Evolutionary conservation across 306 rosid genomes (phyloP).

Genomic region (Acacia crassicarpa): DNA sequence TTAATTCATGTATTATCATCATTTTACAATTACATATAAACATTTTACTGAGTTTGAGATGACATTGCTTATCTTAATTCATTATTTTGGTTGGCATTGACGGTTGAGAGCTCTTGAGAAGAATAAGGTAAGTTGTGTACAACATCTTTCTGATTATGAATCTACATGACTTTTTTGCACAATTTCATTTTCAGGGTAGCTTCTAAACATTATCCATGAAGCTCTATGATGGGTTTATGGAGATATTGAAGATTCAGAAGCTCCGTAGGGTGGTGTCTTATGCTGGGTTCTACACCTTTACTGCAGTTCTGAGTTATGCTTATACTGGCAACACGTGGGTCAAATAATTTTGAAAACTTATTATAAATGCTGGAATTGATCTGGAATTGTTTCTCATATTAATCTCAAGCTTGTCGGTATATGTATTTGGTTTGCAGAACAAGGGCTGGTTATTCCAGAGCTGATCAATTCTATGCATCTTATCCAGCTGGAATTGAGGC

Average conservation of each 20-base stretch:
- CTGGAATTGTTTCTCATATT: slow-evolving; percentile 8
- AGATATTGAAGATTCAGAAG: slow-evolving; percentile 79
- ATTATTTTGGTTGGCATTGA: neutral
- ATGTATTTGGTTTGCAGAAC: slow-evolving; percentile 61
- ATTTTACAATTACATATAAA: too few relatives aligned
- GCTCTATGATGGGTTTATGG: slow-evolving; percentile 54
- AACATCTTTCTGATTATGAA: slow-evolving; percentile 34
- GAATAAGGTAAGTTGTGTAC: neutral
- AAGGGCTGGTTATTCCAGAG: slow-evolving; percentile 95
- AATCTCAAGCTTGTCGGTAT: slow-evolving; percentile 13
- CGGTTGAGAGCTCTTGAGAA: neutral
- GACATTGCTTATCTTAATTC: neutral
- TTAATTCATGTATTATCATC: too few relatives aligned
- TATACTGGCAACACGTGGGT: slow-evolving; percentile 83
- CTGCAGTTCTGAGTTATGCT: slow-evolving; percentile 61
- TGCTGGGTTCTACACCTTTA: slow-evolving; percentile 82
- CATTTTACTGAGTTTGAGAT: neutral
- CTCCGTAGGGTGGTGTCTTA: slow-evolving; percentile 76
- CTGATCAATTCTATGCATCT: slow-evolving; percentile 89
- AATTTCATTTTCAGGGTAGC: slow-evolving; percentile 25
- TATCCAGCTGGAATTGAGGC: slow-evolving; percentile 97
- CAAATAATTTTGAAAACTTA: slow-evolving; percentile 5
- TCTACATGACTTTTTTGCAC: slow-evolving; percentile 11
- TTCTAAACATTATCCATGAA: slow-evolving; percentile 35
- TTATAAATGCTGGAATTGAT: neutral